A percentile compares a stretch with the other conserved stretches of the same genome.
These are phyloP conservation scores for Saturnispora hagleri DNA, from an alignment of 805 yeast genomes.

Conservation along the genomic window DNA sequence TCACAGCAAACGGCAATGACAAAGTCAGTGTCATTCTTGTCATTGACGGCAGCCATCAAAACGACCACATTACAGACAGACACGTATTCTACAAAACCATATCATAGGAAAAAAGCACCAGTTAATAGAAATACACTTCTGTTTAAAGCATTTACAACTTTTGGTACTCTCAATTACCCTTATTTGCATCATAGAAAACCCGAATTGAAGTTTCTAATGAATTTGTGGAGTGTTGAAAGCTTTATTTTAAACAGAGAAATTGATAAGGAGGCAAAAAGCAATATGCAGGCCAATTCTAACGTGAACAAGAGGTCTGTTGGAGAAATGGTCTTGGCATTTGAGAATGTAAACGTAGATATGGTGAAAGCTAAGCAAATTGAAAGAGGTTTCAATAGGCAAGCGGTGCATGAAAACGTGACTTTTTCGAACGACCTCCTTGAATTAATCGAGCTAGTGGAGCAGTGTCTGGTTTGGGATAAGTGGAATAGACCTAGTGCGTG, in stretches of 20 bases:
- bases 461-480: constrained; percentile 8
- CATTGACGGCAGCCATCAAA: neutral
- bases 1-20: neutral
- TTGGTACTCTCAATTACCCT: constrained; percentile 5
- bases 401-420: neutral
- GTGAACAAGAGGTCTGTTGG: constrained; percentile 1
- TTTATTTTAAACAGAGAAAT: neutral
- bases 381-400: neutral
- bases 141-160: constrained; percentile 5
- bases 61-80: neutral
- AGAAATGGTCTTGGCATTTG: constrained; percentile 6
- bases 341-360: neutral
- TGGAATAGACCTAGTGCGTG: constrained; percentile 6
- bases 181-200: constrained; percentile 7
- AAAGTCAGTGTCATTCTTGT: constrained; percentile 2
- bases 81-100: neutral
- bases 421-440: neutral
- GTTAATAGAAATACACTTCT: constrained; percentile 2
- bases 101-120: constrained; percentile 1
- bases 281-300: neutral
- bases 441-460: neutral
- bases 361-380: neutral
- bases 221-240: constrained; percentile 5
- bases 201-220: neutral
- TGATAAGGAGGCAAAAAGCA: neutral